phyloP scores from a whole-genome alignment of 164 flowering plant genomes.

The Sedum album region DNA sequence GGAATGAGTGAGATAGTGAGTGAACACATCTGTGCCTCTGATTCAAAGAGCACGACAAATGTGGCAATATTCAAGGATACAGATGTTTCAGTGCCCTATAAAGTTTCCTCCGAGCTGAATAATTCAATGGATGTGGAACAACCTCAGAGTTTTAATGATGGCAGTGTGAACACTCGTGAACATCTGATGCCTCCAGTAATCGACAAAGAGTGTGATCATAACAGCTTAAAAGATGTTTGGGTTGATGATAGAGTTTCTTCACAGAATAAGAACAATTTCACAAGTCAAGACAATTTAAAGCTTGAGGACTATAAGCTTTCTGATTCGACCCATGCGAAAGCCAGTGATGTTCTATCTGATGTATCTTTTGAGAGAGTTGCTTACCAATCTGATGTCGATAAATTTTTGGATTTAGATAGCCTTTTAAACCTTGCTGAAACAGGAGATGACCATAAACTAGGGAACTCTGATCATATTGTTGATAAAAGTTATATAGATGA shows the following conservation, averaged over 20 bases:
- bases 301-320: neutral
- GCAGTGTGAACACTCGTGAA: conserved; percentile 35
- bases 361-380: neutral
- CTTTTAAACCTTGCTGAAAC: neutral
- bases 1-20: neutral
- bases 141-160: conserved; percentile 30
- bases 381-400: neutral
- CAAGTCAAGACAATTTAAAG: neutral
- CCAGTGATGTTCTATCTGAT: neutral
- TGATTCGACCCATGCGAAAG: neutral
- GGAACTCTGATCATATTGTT: neutral
- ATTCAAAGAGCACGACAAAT: neutral
- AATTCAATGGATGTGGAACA: neutral
- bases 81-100: neutral
- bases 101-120: neutral
- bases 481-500: neutral
- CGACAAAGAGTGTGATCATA: conserved; percentile 32
- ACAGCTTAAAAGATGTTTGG: conserved; percentile 51
- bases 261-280: conserved; percentile 29
- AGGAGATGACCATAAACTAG: neutral
- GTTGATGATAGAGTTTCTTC: conserved; percentile 27
- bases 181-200: conserved; percentile 34
- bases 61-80: neutral
- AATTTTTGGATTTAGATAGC: neutral
- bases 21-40: neutral